Conservation (phyloP, 208 protist species). For the Porcisia deanei region DNA sequence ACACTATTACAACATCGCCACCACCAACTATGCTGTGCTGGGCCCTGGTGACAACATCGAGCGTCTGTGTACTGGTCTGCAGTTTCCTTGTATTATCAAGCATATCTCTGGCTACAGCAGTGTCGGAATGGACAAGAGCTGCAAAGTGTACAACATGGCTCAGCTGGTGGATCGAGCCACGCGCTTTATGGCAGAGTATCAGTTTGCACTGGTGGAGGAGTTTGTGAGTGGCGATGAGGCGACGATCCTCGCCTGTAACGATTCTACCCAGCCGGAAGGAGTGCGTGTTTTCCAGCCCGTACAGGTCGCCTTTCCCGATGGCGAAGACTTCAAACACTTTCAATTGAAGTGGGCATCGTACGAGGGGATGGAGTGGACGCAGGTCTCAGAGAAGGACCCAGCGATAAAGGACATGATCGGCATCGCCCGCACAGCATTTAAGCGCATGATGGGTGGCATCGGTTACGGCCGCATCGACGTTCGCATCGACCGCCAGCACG, state of each 20-base stretch:
- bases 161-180: conserved; percentile 51
- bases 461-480: conserved; percentile 90
- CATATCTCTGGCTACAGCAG: conserved; percentile 91
- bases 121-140: conserved; percentile 89
- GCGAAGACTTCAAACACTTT: conserved; percentile 93
- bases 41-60: conserved; percentile 57
- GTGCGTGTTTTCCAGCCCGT: conserved; percentile 85
- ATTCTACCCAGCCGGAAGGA: conserved; percentile 65
- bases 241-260: conserved; percentile 78
- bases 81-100: conserved; percentile 88
- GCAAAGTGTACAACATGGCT: conserved; percentile 74
- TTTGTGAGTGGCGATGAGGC: conserved; percentile 89
- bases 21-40: conserved; percentile 63
- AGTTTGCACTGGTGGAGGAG: conserved; percentile 87
- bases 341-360: conserved; percentile 90
- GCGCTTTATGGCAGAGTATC: conserved; percentile 77
- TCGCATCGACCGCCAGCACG: conserved; percentile 65
- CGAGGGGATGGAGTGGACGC: conserved; percentile 87
- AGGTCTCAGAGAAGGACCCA: conserved; percentile 63
- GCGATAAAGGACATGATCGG: conserved; percentile 62
- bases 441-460: conserved; percentile 89
- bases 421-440: conserved; percentile 78
- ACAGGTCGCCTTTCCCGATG: conserved; percentile 73
- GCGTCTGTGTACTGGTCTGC: conserved; percentile 39
- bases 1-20: conserved; percentile 76